Evolutionary conservation across 1,284 basidiomycete genomes (phyloP), one percentile per base, ranked within the genome.

Genomic region (Tausonia pullulans): DNA sequence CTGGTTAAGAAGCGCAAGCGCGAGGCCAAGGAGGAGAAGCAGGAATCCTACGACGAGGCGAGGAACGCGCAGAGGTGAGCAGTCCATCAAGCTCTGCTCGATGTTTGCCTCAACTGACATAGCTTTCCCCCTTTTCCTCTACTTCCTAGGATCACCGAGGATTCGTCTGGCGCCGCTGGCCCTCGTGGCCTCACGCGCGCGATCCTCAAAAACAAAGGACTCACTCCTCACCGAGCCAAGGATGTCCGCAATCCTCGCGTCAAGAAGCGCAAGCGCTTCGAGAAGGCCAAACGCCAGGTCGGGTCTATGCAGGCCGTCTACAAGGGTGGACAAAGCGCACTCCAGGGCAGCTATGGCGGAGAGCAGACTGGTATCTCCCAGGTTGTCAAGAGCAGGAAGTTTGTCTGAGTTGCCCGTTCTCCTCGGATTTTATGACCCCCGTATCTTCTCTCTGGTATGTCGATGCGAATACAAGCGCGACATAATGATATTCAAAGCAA

Each of bases 231-330:
- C 69, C 84, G 93, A 61, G 79, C 86, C 60, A 96, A 96, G 78
- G 73, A 77, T 62, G 88, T 90, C 51, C 88, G 92, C 69, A 97
- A 97, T 78, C 92, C 93, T 45, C 85, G 93, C 70, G 92, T 97
- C 77, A 97, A 96, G 83, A 97, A 97, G 77, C 83, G 89, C 58
- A 81, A 87, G 75, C 87, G 84, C 72, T 97, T 87, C 80, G 92
- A 93, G 72, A 87, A 95, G 78, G 93, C 92, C 67, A 88, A 94
- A 81, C 90, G 88, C 80, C 91, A 87, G 77, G 80, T 96, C 16
- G 80, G 85, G 41, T 91, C 87, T 44, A 90, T 93, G 76, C 87
- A 90, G 74, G 85, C 91, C 27, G 82, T 92, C 41, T 96, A 85
- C 82, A 93, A 88, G 75, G 90, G 90, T 67, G 89, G 90, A 46